Evolutionary conservation across 441 rosid species (phyloP), one percentile per base, ranked within the genome.

Genomic region (Cnidoscolus chayamansa): DNA sequence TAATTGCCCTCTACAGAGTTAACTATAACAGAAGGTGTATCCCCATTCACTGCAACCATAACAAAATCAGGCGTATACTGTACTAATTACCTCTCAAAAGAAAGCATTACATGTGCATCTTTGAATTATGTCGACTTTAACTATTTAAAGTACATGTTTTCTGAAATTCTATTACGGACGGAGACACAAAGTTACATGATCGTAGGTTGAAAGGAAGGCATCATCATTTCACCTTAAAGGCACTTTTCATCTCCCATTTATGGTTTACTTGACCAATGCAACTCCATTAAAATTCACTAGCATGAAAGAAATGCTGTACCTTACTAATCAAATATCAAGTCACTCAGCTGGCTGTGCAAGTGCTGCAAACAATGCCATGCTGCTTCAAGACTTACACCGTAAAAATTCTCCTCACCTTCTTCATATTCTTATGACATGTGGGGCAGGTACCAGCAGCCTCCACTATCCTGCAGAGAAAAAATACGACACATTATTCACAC

Each of bases 341-440:
- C 48, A 40, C 60, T 69, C 45, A 37, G 64, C 62, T 49, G 53
- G 72, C 59, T 57, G 32, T 37, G 70, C 65, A 50, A 25, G 43
- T 49, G 45, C 17, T 40, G 11, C 57, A 50, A 20, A 73, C 7
- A 15, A 6, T 37, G 7, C 12, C 10, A 2, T 43, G 32, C 65
- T 19, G 47, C 77, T 82, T 77, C 90, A 70, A 65, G 19, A 47
- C 77, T 82, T 78, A 92, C 69, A 90, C 98, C 5, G 90, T 89
- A 55, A 90, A 94, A 80, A 94, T 92, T 88, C 83, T 90, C 86
- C 94, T 84, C 30, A 92, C 96, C 82, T 92, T 92, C 90, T 82
- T 92, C 86, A 94, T 92, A 65, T 81, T 86, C 82, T 90, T 82
- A 20, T 82, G 87, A 70, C 99, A 94, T 63, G 86, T 79, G 0